Evolutionary conservation across 768 basidiomycete species (phyloP).

Genomic region (Serendipita sp.): DNA sequence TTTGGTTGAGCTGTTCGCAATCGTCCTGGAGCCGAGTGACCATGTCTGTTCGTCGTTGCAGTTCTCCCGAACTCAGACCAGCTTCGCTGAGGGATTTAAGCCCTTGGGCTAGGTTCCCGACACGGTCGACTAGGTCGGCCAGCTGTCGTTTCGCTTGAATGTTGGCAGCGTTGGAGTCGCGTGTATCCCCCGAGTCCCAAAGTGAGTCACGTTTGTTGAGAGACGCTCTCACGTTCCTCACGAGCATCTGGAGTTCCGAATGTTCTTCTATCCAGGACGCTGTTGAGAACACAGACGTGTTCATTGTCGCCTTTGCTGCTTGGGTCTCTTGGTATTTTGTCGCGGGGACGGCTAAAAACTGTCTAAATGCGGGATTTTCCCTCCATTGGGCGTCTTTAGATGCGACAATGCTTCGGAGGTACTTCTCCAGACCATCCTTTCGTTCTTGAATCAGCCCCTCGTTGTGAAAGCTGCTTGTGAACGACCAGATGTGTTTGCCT

Average conservation of each 20-base stretch:
- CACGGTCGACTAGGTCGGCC: conserved; percentile 56
- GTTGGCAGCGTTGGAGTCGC: conserved; percentile 58
- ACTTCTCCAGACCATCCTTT: conserved; percentile 56
- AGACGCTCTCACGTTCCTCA: conserved; percentile 70
- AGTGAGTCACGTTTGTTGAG: conserved; percentile 80
- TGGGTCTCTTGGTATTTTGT: conserved; percentile 30
- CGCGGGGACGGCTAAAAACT: conserved; percentile 73
- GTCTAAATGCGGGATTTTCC: conserved; percentile 56
- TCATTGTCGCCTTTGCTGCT: conserved; percentile 3
- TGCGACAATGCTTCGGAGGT: conserved; percentile 72
- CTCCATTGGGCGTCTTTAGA: conserved; percentile 74
- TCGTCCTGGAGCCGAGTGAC: conserved; percentile 78
- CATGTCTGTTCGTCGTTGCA: conserved; percentile 77
- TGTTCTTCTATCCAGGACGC: conserved; percentile 87
- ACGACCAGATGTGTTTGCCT: conserved; percentile 61
- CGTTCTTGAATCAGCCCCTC: conserved; percentile 59
- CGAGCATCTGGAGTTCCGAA: conserved; percentile 50
- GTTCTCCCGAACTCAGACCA: conserved; percentile 83
- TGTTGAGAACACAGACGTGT: conserved; percentile 36
- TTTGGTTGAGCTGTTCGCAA: conserved; percentile 70
- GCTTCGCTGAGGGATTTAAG: conserved; percentile 44
- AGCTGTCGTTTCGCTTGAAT: conserved; percentile 77
- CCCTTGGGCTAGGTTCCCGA: conserved; percentile 53
- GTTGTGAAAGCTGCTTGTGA: conserved; percentile 43
- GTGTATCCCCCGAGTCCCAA: conserved; percentile 53